Conservation (phyloP, 192 early-diverging fungal species). For the Coemansia sp. region DNA sequence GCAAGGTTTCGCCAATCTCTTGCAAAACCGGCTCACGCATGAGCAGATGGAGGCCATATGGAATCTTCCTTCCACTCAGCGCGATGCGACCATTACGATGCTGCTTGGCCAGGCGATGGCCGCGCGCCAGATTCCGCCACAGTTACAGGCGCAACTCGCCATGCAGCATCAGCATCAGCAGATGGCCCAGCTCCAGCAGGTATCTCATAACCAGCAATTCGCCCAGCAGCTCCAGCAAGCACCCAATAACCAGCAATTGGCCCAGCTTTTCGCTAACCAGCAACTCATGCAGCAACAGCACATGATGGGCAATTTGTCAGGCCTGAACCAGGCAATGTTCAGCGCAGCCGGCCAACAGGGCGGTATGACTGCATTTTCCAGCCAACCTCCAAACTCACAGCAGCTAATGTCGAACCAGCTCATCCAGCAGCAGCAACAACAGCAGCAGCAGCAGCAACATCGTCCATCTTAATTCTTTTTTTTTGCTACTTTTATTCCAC, state of each 20-base stretch:
- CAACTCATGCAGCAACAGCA: constrained; percentile 16
- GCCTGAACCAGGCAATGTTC: constrained; percentile 27
- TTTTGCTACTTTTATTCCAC: background rate
- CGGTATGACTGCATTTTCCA: constrained; percentile 21
- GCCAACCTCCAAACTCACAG: constrained; percentile 39
- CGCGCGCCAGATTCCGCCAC: constrained; percentile 13
- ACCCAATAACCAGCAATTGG: constrained; percentile 16
- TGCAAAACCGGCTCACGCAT: constrained; percentile 17
- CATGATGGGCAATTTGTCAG: constrained; percentile 26
- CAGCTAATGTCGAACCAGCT: constrained; percentile 33
- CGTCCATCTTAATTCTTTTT: constrained; percentile 29
- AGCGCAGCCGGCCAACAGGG: constrained; percentile 37
- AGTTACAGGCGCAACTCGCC: constrained; percentile 19
- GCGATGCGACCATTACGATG: constrained; percentile 11
- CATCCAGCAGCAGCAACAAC: constrained; percentile 43
- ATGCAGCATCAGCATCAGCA: constrained; percentile 28
- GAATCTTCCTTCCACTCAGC: constrained; percentile 24
- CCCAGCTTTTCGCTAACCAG: constrained; percentile 3
- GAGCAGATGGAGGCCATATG: constrained; percentile 30
- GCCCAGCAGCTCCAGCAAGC: constrained; percentile 30
- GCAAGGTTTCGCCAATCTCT: background rate
- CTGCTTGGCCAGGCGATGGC: constrained; percentile 5
- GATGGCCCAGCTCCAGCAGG: constrained; percentile 31
- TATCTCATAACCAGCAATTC: constrained; percentile 16
- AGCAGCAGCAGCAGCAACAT: constrained; percentile 20